Percentiles rank a stretch among this genome's conserved stretches.
Evolutionary conservation across 2,329 filamentous ascomycete genomes (phyloP).

Genomic region (Alternaria incomplexa): DNA sequence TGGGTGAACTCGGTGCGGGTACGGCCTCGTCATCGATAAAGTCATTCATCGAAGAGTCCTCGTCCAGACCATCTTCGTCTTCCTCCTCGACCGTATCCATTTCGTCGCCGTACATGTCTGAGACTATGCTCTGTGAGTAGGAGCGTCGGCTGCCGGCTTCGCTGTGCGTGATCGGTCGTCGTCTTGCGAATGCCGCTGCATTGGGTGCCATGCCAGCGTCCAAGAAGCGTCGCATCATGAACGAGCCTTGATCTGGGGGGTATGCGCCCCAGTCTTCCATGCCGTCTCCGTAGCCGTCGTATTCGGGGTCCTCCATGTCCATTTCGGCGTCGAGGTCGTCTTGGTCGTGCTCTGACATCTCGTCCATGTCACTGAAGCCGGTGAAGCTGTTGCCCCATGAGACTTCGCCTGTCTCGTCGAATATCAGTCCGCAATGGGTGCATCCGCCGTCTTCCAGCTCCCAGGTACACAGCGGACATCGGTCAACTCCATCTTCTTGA

Average conservation of each 20-base stretch:
- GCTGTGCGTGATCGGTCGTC: conserved; percentile 49
- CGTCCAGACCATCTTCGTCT: conserved; percentile 48
- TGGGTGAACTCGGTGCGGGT: conserved; percentile 29
- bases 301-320: conserved; percentile 50
- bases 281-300: conserved; percentile 40
- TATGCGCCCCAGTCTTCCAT: conserved; percentile 42
- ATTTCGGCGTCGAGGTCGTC: conserved; percentile 51
- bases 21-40: conserved; percentile 49
- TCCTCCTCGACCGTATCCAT: conserved; percentile 53
- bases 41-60: conserved; percentile 51
- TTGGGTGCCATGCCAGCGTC: conserved; percentile 35
- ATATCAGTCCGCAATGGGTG: conserved; percentile 59
- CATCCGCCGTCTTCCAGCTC: conserved; percentile 69
- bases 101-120: conserved; percentile 49
- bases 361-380: conserved; percentile 55
- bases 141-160: conserved; percentile 50
- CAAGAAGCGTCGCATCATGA: conserved; percentile 45
- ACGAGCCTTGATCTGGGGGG: conserved; percentile 35
- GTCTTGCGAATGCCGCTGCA: conserved; percentile 26
- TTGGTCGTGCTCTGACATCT: conserved; percentile 48
- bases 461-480: conserved; percentile 68
- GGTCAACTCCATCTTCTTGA: conserved; percentile 64
- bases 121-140: conserved; percentile 50
- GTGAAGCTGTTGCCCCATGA: conserved; percentile 48
- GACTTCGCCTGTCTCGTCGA: conserved; percentile 54